These are phyloP conservation scores for Penicillium sp. DNA, from an alignment of 2,329 filamentous ascomycete species.

Conservation along the genomic window DNA sequence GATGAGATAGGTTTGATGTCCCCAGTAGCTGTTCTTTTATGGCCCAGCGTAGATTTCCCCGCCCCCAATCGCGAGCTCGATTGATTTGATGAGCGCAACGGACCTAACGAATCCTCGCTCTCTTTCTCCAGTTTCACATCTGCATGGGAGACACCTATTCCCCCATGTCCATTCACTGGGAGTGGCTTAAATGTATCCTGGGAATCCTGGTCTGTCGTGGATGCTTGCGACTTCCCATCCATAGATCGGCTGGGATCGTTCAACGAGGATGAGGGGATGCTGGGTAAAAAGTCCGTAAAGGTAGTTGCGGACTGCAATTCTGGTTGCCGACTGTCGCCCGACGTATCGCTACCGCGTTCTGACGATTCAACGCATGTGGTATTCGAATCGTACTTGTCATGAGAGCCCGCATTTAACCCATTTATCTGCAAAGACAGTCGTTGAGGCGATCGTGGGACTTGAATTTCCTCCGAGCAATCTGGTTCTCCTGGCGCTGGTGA, in stretches of 20 bases:
- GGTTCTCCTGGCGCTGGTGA: slow-evolving; percentile 4
- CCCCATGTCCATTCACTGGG: slow-evolving; percentile 7
- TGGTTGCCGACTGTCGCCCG: slow-evolving; percentile 17
- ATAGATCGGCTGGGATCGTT: slow-evolving; percentile 10
- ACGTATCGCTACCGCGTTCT: slow-evolving; percentile 22
- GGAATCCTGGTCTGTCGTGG: slow-evolving; percentile 7
- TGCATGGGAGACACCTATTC: slow-evolving; percentile 10
- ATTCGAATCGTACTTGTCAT: slow-evolving; percentile 8
- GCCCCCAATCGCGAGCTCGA: slow-evolving; percentile 3
- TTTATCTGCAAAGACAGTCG: slow-evolving; percentile 21
- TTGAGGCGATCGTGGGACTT: slow-evolving; percentile 20
- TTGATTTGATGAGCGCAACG: slow-evolving; percentile 6
- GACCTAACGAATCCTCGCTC: slow-evolving; percentile 17
- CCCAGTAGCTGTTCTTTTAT: slow-evolving; percentile 77
- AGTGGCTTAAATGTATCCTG: slow-evolving; percentile 5
- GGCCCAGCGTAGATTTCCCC: slow-evolving; percentile 37
- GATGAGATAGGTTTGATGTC: slow-evolving; percentile 57
- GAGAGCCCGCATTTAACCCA: slow-evolving; percentile 13
- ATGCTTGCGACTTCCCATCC: slow-evolving; percentile 8
- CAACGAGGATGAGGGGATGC: slow-evolving; percentile 14
- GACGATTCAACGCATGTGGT: slow-evolving; percentile 18
- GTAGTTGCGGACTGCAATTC: slow-evolving; percentile 19
- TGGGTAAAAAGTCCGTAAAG: slow-evolving; percentile 15
- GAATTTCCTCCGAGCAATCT: slow-evolving; percentile 11
- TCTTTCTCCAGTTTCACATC: slow-evolving; percentile 9